These are phyloP conservation scores for Rhododendron mucronatum DNA, from an alignment of 148 eudicot genomes.

Conservation along the genomic window DNA sequence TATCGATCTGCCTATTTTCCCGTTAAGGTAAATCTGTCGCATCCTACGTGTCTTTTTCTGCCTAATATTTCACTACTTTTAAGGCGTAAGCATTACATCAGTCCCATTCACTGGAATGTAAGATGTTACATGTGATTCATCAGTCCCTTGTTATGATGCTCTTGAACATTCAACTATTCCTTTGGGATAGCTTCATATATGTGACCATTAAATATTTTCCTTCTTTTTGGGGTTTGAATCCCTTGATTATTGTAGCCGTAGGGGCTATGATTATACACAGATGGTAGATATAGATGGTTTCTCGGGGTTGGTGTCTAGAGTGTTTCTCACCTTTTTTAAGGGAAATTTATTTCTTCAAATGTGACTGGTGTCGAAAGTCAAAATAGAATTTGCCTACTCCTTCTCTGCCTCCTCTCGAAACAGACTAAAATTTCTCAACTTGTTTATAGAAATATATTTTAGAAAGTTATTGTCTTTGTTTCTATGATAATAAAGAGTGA, in stretches of 20 bases:
- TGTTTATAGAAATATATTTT: not conserved
- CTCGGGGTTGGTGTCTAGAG: not conserved
- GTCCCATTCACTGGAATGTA: not conserved
- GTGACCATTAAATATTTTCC: not conserved
- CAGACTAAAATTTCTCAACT: not conserved
- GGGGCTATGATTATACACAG: not conserved
- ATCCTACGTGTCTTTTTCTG: not conserved
- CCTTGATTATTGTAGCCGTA: not conserved
- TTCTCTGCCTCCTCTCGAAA: not conserved
- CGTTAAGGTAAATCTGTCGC: slow-evolving; percentile 60
- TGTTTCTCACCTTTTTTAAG: not conserved
- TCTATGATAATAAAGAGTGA: not conserved
- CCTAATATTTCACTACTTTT: not conserved
- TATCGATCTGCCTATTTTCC: slow-evolving; percentile 95
- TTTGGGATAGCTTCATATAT: not conserved
- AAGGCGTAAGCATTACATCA: too few species aligned
- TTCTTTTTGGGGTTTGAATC: not conserved
- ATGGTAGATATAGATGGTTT: not conserved
- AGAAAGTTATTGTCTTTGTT: not conserved
- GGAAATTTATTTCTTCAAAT: not conserved
- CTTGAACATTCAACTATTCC: not conserved
- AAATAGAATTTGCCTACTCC: not conserved
- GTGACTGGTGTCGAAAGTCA: not conserved
- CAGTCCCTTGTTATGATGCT: not conserved
- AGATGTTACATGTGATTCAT: not conserved